Base-by-base conservation (phyloP, 345 rosid species). In the Psidium friedrichsthalianum region DNA sequence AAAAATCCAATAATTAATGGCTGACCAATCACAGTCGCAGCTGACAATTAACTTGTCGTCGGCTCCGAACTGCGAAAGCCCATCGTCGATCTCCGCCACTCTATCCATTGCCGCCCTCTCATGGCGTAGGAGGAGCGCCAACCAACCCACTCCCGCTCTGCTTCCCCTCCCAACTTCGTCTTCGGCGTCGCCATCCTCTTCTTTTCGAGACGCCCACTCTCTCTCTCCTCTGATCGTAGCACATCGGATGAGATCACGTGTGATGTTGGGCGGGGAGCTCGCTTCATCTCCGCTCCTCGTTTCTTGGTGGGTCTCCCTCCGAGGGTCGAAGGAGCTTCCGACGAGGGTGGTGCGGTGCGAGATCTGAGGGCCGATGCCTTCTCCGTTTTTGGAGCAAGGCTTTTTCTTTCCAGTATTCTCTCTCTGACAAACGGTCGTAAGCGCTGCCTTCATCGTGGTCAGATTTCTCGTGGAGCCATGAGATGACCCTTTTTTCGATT, bases 311-410 rank as follows among this genome's bases (percentile, higher is more conserved):
- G 36, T 89, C 90, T 86, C 25, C 6, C 8, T 44, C 47, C 88
- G n/a, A 95, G 98, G 24, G 92, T 95, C 87, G 98, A 96, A 94
- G 99, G 98, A 88, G 99, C 92, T 13, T 87, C 92, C 88, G 87
- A 86, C 53, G 98, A 93, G 82, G 99, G 96, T 44, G 92, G 93
- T 16, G 90, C 94, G 99, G 98, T 74, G 90, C 95, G 82, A 91
- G 91, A 86, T 95, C 82, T 94, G 98, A n/a, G 99, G 98, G 94
- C 24, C 36, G 57, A 55, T 85, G 93, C 91, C 85, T 95, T 94
- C 86, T 56, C 96, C 98, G 89, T 84, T 85, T 87, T 12, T 12
- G 86, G 90, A 91, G 99, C 93, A 44, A 85, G 29, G 11, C 51
- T 36, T 25, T 56, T 40, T 55, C n/a, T n/a, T 54, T 74, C 24